Conservation (phyloP, 495 filamentous ascomycete species). For the Neurospora africana region DNA sequence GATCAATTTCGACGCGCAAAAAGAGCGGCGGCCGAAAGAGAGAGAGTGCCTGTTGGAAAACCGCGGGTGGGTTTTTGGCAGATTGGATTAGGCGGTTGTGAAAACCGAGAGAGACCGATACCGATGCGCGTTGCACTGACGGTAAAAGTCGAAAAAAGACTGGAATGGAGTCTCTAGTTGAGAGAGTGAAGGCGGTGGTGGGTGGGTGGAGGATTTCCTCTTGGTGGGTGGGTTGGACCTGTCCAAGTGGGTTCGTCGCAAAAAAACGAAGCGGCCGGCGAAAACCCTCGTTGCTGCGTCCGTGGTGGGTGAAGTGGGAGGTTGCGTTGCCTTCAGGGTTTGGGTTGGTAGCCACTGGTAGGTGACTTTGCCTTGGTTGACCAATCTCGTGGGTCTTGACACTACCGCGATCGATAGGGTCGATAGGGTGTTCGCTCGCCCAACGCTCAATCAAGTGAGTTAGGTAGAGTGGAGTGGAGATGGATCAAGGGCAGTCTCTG, state of each 20-base stretch:
- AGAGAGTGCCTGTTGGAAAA: conserved; percentile 9
- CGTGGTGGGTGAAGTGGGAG: neutral
- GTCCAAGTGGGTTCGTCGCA: conserved; percentile 14
- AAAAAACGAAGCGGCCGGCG: conserved; percentile 14
- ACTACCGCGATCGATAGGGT: neutral
- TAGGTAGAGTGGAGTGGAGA: conserved; percentile 26
- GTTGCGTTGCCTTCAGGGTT: neutral
- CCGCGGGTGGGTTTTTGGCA: conserved; percentile 2
- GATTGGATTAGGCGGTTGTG: conserved; percentile 6
- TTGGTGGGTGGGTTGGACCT: neutral
- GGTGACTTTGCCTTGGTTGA: neutral
- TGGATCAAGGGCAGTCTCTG: conserved; percentile 20
- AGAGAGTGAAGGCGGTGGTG: conserved; percentile 15
- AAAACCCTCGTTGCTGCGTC: conserved; percentile 2
- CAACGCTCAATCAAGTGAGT: neutral
- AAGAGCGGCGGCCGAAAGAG: conserved; percentile 13
- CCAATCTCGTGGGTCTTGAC: neutral
- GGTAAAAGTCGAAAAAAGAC: conserved; percentile 1
- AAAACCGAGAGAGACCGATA: conserved; percentile 3
- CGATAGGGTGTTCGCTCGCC: neutral
- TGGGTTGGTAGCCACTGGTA: neutral
- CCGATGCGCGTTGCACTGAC: neutral
- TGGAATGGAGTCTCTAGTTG: conserved; percentile 11
- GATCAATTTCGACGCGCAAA: neutral
- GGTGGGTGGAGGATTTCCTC: conserved; percentile 2